Conservation (phyloP, 371 early-diverging fungal genomes). For the Sporodiniella umbellata region DNA sequence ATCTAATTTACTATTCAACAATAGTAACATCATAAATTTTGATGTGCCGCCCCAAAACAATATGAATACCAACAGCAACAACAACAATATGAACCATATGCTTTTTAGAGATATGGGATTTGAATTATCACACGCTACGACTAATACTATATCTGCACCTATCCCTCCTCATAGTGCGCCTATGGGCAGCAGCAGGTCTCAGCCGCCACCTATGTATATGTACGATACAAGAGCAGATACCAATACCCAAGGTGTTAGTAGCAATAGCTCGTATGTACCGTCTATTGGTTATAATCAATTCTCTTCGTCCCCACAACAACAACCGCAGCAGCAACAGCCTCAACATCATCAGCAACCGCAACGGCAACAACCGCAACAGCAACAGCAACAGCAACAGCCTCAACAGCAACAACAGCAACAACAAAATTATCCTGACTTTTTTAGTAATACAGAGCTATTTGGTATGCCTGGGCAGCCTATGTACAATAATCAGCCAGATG, state of each 20-base stretch:
- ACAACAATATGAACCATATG: constrained; percentile 23
- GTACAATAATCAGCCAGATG: constrained; percentile 1
- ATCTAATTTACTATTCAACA: constrained; percentile 25
- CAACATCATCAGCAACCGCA: neutral
- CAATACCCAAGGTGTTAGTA: neutral
- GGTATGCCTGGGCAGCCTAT: neutral
- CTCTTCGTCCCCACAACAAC: constrained; percentile 3
- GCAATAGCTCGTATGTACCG: neutral
- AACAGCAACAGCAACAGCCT: constrained; percentile 2
- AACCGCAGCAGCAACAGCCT: constrained; percentile 5
- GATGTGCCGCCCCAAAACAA: constrained; percentile 5
- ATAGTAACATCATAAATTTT: constrained; percentile 15
- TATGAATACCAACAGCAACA: constrained; percentile 1
- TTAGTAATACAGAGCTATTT: neutral
- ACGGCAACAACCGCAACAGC: constrained; percentile 8
- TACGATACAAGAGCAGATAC: neutral
- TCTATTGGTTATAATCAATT: neutral
- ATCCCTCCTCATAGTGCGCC: neutral
- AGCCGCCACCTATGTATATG: neutral
- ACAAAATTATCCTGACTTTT: constrained; percentile 2
- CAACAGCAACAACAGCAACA: constrained; percentile 6
- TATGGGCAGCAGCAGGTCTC: neutral
- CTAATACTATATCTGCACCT: neutral
- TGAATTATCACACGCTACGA: constrained; percentile 4
- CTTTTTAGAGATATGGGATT: constrained; percentile 30